These are phyloP conservation scores for Yamadazyma spencermartinsiae DNA, from an alignment of 1,139 yeast genomes.

Conservation along the genomic window DNA sequence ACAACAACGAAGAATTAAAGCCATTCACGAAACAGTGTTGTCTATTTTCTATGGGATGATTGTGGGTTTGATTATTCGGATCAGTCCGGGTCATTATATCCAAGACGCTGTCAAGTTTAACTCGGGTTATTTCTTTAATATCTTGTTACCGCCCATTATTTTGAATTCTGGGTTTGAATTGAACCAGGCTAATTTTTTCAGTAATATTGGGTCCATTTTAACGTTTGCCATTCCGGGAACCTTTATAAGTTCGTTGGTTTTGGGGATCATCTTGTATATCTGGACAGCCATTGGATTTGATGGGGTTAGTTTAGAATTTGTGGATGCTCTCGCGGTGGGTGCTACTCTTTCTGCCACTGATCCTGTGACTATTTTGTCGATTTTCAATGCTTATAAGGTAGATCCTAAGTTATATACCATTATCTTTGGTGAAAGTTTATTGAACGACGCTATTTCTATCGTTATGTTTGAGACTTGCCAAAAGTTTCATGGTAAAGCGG, in stretches of 20 bases:
- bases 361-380: slow-evolving; percentile 95
- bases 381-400: slow-evolving; percentile 95
- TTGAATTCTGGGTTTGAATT: slow-evolving; percentile 94
- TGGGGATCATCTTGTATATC: slow-evolving; percentile 79
- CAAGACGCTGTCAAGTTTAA: slow-evolving; percentile 97
- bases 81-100: slow-evolving; percentile 93
- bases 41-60: slow-evolving; percentile 97
- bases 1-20: slow-evolving; percentile 88
- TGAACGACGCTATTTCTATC: slow-evolving; percentile 97
- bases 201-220: slow-evolving; percentile 86
- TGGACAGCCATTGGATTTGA: slow-evolving; percentile 95
- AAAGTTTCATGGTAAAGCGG: slow-evolving; percentile 84
- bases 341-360: slow-evolving; percentile 98
- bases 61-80: slow-evolving; percentile 85
- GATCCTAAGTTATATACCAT: slow-evolving; percentile 97
- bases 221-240: slow-evolving; percentile 98
- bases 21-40: slow-evolving; percentile 93
- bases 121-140: slow-evolving; percentile 90
- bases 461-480: slow-evolving; percentile 99
- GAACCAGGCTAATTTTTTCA: slow-evolving; percentile 92
- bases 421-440: slow-evolving; percentile 91
- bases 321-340: slow-evolving; percentile 95
- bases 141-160: slow-evolving; percentile 93
- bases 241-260: slow-evolving; percentile 82
- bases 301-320: slow-evolving; percentile 83